Evolutionary conservation across 257 asterid species (phyloP), one percentile per base, ranked within the genome.

Genomic region (Solanum sejunctum): DNA sequence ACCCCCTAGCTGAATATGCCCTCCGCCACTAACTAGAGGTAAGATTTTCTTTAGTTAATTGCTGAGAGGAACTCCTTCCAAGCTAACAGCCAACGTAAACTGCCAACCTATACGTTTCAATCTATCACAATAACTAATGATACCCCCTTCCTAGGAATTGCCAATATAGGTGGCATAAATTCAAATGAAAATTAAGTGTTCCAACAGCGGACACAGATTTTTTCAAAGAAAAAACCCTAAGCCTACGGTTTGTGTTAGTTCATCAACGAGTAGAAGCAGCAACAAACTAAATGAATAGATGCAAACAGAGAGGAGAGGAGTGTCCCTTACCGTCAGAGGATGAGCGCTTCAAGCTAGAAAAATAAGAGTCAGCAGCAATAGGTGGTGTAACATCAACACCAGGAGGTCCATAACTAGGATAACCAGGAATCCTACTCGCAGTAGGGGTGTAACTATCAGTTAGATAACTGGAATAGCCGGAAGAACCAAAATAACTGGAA

Each of bases 301-400:
- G 13, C 8, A 23, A 56, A 1, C 57, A 87, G 7, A 63, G 43
- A 57, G 58, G 70, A 64, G 66, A 26, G 17, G 51, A 69, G 10
- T 78, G 49, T 52, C 12, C 12, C 94, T 91, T 88, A 95, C 99
- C 90, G 81, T 94, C 93, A 41, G 93, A 23, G 8, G 96, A 86
- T 36, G 92, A 66, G n/a, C 99, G 99, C 94, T 95, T 95, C 84
- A 92, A 85, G 11, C 91, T 94, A 86, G 95, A 87, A 81, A 90
- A 87, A 85, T 91, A 80, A 67, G 93, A 87, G 83, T 90, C 95
- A 28, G 88, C 49, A 32, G 90, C 80, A 70, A 79, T 82, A 13
- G 94, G 4, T 36, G 93, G 79, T 5, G 91, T 92, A 78, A 79
- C 88, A 85, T 93, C 98, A 39, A 95, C 97, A 26, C 98, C 97